Evolutionary conservation across 2,329 filamentous ascomycete genomes (phyloP), one percentile per base, ranked within the genome.

Genomic region (Diaporthe destruens): DNA sequence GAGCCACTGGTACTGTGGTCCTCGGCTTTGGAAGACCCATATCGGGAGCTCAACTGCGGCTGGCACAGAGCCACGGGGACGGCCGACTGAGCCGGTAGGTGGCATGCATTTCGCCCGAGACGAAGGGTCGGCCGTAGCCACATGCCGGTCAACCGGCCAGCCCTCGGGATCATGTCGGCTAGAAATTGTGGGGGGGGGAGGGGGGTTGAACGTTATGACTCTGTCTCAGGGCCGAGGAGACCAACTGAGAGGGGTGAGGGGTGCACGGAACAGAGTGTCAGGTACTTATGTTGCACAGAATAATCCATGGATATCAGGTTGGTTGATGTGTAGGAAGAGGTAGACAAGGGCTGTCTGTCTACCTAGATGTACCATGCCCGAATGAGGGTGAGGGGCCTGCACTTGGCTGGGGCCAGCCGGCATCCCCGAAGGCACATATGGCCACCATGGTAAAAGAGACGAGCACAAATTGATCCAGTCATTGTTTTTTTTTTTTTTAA

Each of bases 81-180:
- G 1, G 16, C 23, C 9, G 44, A 49, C 11, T 11, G 18, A 36
- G 59, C 42, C 34, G 59, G 2, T 23, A 36, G 7, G 25, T 32
- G 59, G 29, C 44, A 32, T 34, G 12, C 14, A 14, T 49, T 32
- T 23, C 25, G 44, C 34, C 44, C 4, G 29, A 51, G n/a, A 25
- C 61, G 44, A 51, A 65, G 61, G 20, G 20, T 65, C n/a, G 61
- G 61, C 29, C 44, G 44, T n/a, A 65, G 61, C 61, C 29, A 39
- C 29, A 44, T 42, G 44, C 61, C 42, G 61, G 18, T 65, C 29
- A 65, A 65, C 29, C 61, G 61, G 29, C 61, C 29, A 14, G 61
- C 12, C 3, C 44, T 25, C 11, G 25, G 25, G 20, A 34, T 20
- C 61, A 65, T 65, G 20, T 49, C 44, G 29, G 44, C 29, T 25